Evolutionary conservation across 345 rosid genomes (phyloP).

Genomic region (Citrus reticulata): DNA sequence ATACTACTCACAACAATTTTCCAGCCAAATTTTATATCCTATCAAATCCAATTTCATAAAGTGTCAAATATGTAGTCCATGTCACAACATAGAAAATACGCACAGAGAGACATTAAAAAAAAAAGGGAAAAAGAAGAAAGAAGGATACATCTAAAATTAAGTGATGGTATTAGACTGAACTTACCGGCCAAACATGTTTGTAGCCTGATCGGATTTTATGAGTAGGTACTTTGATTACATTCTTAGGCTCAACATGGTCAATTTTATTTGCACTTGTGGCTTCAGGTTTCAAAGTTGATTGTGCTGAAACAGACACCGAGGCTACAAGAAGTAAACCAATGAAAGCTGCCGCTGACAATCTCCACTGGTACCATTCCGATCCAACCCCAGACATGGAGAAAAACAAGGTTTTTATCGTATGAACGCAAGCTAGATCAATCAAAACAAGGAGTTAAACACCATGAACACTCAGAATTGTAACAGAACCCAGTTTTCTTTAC

Average conservation of each 20-base stretch:
- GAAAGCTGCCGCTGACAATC: not conserved
- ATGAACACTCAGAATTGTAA: not conserved
- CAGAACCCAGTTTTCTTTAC: not conserved
- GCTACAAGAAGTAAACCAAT: constrained; percentile 12
- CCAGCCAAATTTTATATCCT: constrained; percentile 44
- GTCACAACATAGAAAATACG: too few species aligned
- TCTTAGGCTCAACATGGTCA: not conserved
- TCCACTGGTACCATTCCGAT: not conserved
- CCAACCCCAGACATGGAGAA: not conserved
- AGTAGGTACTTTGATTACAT: not conserved
- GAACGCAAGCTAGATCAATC: not conserved
- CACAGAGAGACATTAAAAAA: not conserved
- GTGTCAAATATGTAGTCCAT: not conserved
- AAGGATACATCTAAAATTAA: not conserved
- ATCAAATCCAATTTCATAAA: constrained; percentile 5
- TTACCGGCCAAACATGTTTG: constrained; percentile 34
- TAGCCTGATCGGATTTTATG: constrained; percentile 5
- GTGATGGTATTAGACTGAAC: not conserved
- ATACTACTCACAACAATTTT: constrained; percentile 33
- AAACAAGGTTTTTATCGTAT: not conserved
- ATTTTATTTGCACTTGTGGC: not conserved
- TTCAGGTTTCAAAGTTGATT: constrained; percentile 6
- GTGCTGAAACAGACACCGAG: constrained; percentile 10
- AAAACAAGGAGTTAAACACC: not conserved
- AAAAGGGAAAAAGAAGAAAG: not conserved